Evolutionary conservation across 805 yeast genomes (phyloP), one percentile per base, ranked within the genome.

Genomic region (Myxozyma kluyveri): DNA sequence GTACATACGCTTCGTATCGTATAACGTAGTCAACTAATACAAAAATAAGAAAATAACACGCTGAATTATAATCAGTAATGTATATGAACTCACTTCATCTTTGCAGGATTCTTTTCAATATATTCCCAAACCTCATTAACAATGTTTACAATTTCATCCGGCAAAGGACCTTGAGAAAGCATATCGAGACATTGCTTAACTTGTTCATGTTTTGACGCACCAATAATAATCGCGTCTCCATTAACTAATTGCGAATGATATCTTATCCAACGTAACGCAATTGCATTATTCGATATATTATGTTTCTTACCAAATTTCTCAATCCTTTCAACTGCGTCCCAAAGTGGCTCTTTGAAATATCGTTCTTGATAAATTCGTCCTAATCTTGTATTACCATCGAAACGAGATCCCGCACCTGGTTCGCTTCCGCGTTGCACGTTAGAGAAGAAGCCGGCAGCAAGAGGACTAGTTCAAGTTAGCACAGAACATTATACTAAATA

Each of bases 151-250:
- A 60, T 54, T 18, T 59, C 61, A 4, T 50, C 51, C 7, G 60
- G 60, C 36, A 64, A 42, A n/a, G 55, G 57, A 12, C 67, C 67
- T n/a, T 56, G 65, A 9, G 50, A 29, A 9, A 65, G 62, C 17
- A 65, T 42, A 9, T 3, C 36, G 7, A 52, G 47, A 32, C 48
- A 53, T 37, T 52, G 48, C 19, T 45, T 33, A 32, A 54, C 48
- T 33, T 55, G 59, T 37, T 35, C 42, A 23, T 48, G 27, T 12
- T 37, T 54, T 23, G 50, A 47, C 12, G 59, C 56, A 18, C 59
- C 59, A 14, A 55, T 12, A 26, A 55, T 52, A 46, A 55, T 48
- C n/a, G 59, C 59, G 39, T 55, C 58, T 14, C 52, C 51, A 12
- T 48, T 51, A 5, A 44, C 14, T 14, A 54, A 39, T 46, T 47